These are phyloP conservation scores for Pythium vanterpoolii DNA, from an alignment of 352 stramenopile species.

Conservation along the genomic window DNA sequence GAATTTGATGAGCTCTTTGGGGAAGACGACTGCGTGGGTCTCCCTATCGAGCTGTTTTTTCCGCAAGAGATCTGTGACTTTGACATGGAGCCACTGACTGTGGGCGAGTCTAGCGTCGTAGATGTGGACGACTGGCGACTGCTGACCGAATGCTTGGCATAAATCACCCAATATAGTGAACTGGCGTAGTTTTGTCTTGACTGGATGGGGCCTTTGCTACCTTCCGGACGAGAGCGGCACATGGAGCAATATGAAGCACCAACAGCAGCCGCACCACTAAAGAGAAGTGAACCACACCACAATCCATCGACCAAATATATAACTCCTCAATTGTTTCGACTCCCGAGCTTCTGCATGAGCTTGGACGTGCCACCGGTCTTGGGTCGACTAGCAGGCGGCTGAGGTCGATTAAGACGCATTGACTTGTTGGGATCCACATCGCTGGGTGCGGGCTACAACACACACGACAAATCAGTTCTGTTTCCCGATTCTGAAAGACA, in stretches of 20 bases:
- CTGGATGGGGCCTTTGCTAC: background rate
- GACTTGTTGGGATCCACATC: slow-evolving; percentile 62
- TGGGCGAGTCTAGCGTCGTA: background rate
- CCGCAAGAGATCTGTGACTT: background rate
- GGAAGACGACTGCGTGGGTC: slow-evolving; percentile 8
- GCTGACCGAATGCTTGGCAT: slow-evolving; percentile 7
- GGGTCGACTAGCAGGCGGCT: slow-evolving; percentile 21
- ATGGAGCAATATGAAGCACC: background rate
- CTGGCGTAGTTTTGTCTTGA: background rate
- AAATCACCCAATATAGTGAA: background rate
- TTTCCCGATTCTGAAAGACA: no score
- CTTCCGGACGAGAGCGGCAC: slow-evolving; percentile 11
- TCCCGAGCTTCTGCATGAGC: slow-evolving; percentile 72
- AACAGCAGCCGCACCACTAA: background rate
- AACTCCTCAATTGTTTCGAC: slow-evolving; percentile 7
- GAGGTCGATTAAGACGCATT: slow-evolving; percentile 34
- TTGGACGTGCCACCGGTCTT: slow-evolving; percentile 43
- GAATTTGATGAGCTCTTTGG: no score
- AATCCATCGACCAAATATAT: background rate
- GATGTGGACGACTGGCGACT: slow-evolving; percentile 5
- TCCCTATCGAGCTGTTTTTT: slow-evolving; percentile 18
- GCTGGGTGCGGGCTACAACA: slow-evolving; percentile 27
- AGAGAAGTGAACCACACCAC: background rate
- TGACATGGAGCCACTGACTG: background rate
- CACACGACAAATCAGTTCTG: background rate